phyloP scores from a whole-genome alignment of 192 early-diverging fungal species.

The Ambispora gerdemannii region DNA sequence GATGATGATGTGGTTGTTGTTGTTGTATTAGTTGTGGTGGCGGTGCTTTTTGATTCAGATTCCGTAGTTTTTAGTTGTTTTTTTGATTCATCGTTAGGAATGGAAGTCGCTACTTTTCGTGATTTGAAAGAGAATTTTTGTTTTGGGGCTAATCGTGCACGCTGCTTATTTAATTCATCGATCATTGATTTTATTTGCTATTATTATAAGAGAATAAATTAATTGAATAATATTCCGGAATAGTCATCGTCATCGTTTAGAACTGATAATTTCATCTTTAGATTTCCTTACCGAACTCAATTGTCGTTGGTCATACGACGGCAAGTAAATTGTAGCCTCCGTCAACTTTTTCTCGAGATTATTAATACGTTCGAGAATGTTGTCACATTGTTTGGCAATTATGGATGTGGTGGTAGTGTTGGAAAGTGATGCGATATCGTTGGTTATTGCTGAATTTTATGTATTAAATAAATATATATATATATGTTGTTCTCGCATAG shows the following conservation, averaged over 20 bases:
- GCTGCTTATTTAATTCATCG: conserved; percentile 37
- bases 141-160: conserved; percentile 49
- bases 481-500: neutral
- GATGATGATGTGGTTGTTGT: neutral
- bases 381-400: conserved; percentile 32
- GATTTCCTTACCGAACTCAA: conserved; percentile 51
- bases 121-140: conserved; percentile 70
- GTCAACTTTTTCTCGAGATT: conserved; percentile 58
- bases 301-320: conserved; percentile 66
- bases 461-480: neutral
- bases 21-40: neutral
- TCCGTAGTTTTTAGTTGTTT: neutral
- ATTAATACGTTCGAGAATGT: conserved; percentile 47
- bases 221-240: too few species aligned
- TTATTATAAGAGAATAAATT: conserved; percentile 16
- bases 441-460: neutral
- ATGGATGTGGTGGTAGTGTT: neutral
- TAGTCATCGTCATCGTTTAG: too few species aligned
- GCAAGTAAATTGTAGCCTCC: conserved; percentile 60
- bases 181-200: conserved; percentile 52
- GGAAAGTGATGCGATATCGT: neutral
- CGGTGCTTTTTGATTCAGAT: neutral
- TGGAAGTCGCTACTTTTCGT: conserved; percentile 33
- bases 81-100: neutral
- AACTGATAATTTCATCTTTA: too few species aligned